Evolutionary conservation across 352 stramenopile genomes (phyloP).

Genomic region (Phytophthora chlamydospora): DNA sequence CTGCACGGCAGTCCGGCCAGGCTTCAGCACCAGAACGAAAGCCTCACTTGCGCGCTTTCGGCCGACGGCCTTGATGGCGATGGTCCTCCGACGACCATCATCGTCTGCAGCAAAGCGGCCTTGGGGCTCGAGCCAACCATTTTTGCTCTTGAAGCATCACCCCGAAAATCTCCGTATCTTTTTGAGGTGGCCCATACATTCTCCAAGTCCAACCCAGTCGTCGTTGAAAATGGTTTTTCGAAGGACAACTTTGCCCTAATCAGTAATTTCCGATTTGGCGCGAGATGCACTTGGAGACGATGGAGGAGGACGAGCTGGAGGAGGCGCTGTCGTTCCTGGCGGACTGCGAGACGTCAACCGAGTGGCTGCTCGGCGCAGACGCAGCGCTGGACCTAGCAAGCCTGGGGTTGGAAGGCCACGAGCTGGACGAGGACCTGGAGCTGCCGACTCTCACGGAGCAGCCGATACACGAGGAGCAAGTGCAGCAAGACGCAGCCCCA

Average conservation of each 20-base stretch:
- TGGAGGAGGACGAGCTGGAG: conserved; percentile 36
- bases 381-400: conserved; percentile 19
- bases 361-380: conserved; percentile 36
- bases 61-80: no score
- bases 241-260: no score
- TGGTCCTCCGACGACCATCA: no score
- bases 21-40: no score
- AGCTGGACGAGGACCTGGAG: conserved; percentile 25
- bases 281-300: conserved; percentile 15
- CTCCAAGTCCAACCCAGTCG: no score
- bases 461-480: conserved; percentile 7
- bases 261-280: background rate
- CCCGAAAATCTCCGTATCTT: no score
- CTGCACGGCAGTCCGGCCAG: background rate
- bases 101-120: no score
- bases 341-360: conserved; percentile 43
- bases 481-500: background rate
- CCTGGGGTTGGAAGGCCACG: conserved; percentile 6
- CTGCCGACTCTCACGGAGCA: conserved; percentile 32
- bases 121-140: no score
- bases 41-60: no score
- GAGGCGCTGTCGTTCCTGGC: conserved; percentile 48
- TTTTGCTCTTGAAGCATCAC: no score
- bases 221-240: no score
- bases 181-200: no score